Evolutionary conservation across 257 asterid species (phyloP), one percentile per base, ranked within the genome.

Genomic region (Scutellaria galericulata): DNA sequence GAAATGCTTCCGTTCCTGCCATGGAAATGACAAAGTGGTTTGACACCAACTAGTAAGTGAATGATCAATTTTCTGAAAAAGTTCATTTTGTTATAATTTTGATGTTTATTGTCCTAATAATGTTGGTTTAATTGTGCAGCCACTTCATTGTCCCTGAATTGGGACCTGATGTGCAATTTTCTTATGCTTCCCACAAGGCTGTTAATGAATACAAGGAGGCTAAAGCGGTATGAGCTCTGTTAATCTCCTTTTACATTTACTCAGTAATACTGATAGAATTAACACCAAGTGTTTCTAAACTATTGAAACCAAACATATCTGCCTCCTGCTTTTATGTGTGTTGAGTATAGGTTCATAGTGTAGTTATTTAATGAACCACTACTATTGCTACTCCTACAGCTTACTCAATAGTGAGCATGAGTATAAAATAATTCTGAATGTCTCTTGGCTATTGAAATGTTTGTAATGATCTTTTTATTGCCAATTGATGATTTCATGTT

Each of bases 11-110:
- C 22, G 98, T 91, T 55, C 98, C 98, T 51, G 98, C 98, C 71
- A 93, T 93, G 98, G 98, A 93, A 69, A 93, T 93, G 98, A 93
- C 98, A 85, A 93, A 93, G 93, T 93, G 97, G 97, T 93, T 93
- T 24, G 98, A 93, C 75, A 93, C 98, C 84, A 93, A 93, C 91
- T 93, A 93, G 98, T 93, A 80, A 93, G 98, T 89, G 70, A 61
- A 58, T 45, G 53, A 27, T 77, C 66, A 27, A 52, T 22, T 75
- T 48, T 20, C 48, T 13, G 7, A 14, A 39, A 13, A 35, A 48
- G 14, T 48, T 24, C 15, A 6, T 37, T 45, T 41, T 1, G 53
- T 82, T 22, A 46, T 52, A 8, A 58, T 35, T 18, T 6, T 66
- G 68, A 40, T 66, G 50, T 48, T 59, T 44, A 22, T 71, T 27